Percentiles rank a stretch among this genome's conserved stretches.
Evolutionary conservation across 2,329 filamentous ascomycete species (phyloP).

Genomic region (Incumbomyces delicatus): DNA sequence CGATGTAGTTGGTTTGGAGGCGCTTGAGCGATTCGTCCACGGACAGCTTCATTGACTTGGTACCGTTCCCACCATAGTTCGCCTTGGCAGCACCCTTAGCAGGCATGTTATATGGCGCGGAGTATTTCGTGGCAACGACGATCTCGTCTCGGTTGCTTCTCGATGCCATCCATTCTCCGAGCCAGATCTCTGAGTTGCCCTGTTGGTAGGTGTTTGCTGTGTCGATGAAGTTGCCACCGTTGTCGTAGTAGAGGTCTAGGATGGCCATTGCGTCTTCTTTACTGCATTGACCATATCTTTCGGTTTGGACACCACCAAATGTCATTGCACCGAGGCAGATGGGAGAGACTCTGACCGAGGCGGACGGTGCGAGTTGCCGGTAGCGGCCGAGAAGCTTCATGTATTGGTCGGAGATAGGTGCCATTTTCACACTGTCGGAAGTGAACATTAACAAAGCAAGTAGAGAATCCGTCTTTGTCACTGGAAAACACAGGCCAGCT

Average conservation of each 20-base stretch:
- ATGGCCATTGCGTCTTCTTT: constrained; percentile 38
- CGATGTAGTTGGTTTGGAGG: constrained; percentile 28
- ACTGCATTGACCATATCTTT: constrained; percentile 29
- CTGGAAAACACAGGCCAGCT: too few species aligned
- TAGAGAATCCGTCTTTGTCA: too few species aligned
- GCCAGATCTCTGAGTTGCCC: constrained; percentile 39
- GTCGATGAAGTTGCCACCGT: constrained; percentile 45
- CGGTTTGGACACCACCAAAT: constrained; percentile 33
- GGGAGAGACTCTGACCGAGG: constrained; percentile 44
- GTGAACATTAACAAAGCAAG: too few species aligned
- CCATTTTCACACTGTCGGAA: too few species aligned
- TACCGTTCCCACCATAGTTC: constrained; percentile 35
- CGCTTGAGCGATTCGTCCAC: constrained; percentile 27
- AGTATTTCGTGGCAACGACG: constrained; percentile 48
- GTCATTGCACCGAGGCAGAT: constrained; percentile 47
- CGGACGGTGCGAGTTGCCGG: constrained; percentile 42
- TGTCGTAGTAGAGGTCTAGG: constrained; percentile 38
- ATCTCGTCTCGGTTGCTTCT: constrained; percentile 40
- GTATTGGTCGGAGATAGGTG: too few species aligned
- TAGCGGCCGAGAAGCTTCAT: constrained; percentile 45
- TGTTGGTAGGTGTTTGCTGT: constrained; percentile 37
- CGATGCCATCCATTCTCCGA: constrained; percentile 43
- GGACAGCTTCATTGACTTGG: constrained; percentile 25
- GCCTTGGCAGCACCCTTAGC: constrained; percentile 20
- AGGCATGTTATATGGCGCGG: constrained; percentile 23